Conservation (phyloP, 2,329 filamentous ascomycete genomes). For the Atkinsonella hypoxylon region DNA sequence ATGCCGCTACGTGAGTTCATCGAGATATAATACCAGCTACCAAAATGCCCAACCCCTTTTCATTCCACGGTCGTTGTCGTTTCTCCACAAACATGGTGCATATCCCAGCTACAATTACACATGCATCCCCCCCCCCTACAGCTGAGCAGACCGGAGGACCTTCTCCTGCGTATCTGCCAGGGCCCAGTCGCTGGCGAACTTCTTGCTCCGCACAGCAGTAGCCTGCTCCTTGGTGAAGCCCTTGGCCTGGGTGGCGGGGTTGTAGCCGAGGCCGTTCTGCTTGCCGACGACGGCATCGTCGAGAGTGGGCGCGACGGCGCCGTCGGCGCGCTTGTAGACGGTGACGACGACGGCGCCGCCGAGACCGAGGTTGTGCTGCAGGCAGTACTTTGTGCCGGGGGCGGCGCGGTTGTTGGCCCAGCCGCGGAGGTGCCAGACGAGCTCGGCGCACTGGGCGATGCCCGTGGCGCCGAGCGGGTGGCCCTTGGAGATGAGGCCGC, state of each 20-base stretch:
- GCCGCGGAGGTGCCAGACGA: conserved; percentile 89
- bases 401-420: conserved; percentile 87
- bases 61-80: too few relatives aligned
- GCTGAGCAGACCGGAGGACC: conserved; percentile 16
- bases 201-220: conserved; percentile 57
- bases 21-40: too few relatives aligned
- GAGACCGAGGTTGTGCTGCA: conserved; percentile 89
- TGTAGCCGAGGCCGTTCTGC: conserved; percentile 67
- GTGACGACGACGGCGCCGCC: conserved; percentile 86
- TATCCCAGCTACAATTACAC: neutral
- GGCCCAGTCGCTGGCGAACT: conserved; percentile 57
- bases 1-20: too few relatives aligned
- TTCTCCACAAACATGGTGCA: neutral
- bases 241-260: conserved; percentile 80
- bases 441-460: conserved; percentile 88
- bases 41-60: too few relatives aligned
- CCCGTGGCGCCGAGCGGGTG: conserved; percentile 90
- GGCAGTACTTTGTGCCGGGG: conserved; percentile 53
- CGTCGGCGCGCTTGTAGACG: conserved; percentile 78
- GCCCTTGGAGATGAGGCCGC: conserved; percentile 90
- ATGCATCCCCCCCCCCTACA: neutral
- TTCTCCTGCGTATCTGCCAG: conserved; percentile 48
- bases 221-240: conserved; percentile 76
- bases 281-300: conserved; percentile 52
- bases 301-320: conserved; percentile 47